Base-by-base conservation (phyloP, 148 eudicot genomes). In the Nepenthes mirabilis region DNA sequence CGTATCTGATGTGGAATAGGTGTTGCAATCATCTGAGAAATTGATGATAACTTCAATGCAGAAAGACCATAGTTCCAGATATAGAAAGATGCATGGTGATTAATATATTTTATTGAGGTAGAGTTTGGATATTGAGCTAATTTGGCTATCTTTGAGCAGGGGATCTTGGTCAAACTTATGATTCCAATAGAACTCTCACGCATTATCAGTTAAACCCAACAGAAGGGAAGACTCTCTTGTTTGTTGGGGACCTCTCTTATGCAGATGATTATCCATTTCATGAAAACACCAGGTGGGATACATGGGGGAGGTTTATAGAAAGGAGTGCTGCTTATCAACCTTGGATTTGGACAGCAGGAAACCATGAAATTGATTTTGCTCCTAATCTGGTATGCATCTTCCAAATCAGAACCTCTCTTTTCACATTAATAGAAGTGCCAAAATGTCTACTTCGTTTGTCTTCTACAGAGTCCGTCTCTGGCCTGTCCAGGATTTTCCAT, bases 331-430 rank as follows among this genome's bases (percentile, higher is more conserved):
- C 93, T 49, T 77, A 77, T 71, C 93, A 88, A 64, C 93, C 96
- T 40, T 88, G 87, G 96, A 85, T 88, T 63, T 85, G 89, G 93
- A 64, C 80, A 48, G 93, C 87, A 14, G 93, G 93, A 57, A 88
- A 83, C 65, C 96, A 85, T 69, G 93, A 85, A 65, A 50, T 85
- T 14, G 93, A 88, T 79, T 78, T 67, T 58, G 70, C 51, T 62
- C 93, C 93, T 23, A 61, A 66, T 58, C 57, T 79, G 56, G 96
- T 88, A 85, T 10, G 72, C 56, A 32, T 66, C 57, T 59, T 34
- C 40, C 47, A 58, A 3, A 32, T 14, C 8, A 4, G 32, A 33
- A 37, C 60, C 50, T 3, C 50, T 23, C 9, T 43, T 43, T n/a
- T n/a, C 53, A 11, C 53, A 23, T 23, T n/a, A 11, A 11, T 54